A percentile compares a stretch with the other conserved stretches of the same genome.
phyloP scores from a whole-genome alignment of 2,329 filamentous ascomycete species.

The Aspergillus vadensis region DNA sequence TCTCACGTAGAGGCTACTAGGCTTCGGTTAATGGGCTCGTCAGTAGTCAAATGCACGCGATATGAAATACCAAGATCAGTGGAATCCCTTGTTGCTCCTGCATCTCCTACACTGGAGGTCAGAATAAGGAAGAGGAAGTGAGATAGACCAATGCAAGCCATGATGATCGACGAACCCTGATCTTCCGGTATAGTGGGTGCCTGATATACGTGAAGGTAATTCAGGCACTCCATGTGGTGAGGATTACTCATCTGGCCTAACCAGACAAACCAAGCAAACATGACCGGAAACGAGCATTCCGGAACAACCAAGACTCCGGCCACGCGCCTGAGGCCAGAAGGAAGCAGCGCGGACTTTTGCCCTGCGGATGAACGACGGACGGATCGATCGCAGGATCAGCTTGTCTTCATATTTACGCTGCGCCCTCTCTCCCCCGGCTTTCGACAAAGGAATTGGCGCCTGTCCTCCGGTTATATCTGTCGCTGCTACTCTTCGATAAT shows the following conservation, averaged over 20 bases:
- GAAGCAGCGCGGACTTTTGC: constrained; percentile 27
- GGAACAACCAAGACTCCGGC: constrained; percentile 21
- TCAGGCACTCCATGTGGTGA: not conserved
- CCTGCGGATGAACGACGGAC: constrained; percentile 20
- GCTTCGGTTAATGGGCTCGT: no score
- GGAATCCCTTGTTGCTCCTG: not conserved
- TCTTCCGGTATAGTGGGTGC: not conserved
- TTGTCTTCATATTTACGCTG: constrained; percentile 16
- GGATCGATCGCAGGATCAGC: constrained; percentile 27
- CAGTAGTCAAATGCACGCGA: not conserved
- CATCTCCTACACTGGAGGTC: not conserved
- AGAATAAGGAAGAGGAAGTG: not conserved
- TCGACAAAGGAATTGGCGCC: constrained; percentile 22
- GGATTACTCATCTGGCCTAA: not conserved
- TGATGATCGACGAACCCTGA: constrained; percentile 1
- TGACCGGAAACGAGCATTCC: not conserved
- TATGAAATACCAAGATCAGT: not conserved
- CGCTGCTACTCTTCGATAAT: constrained; percentile 10
- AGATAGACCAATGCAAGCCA: not conserved
- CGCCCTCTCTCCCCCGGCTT: constrained; percentile 14
- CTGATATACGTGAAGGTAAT: not conserved
- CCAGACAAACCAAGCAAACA: constrained; percentile 17
- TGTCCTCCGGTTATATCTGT: constrained; percentile 6
- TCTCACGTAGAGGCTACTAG: not conserved
- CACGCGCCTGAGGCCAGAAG: constrained; percentile 26